Conservation (phyloP, 495 filamentous ascomycete genomes). For the Talaromyces wortmannii region DNA sequence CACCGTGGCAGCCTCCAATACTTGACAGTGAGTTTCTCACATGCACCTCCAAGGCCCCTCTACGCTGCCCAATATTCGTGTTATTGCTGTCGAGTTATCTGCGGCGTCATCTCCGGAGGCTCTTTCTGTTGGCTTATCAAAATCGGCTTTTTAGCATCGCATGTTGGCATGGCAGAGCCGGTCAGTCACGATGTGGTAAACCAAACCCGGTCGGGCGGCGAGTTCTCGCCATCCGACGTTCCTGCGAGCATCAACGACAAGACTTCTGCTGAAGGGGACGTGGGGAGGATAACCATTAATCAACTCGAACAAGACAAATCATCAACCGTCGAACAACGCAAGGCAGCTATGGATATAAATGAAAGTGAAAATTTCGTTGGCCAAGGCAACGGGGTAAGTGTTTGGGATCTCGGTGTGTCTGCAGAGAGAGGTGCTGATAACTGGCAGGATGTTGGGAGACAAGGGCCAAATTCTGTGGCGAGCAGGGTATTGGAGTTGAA, state of each 20-base stretch:
- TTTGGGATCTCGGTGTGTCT: neutral
- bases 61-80: neutral
- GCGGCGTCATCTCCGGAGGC: neutral
- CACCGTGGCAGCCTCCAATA: constrained; percentile 6
- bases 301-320: constrained; percentile 20
- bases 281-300: constrained; percentile 39
- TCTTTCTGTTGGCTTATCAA: neutral
- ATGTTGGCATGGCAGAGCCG: constrained; percentile 80
- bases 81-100: neutral
- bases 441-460: constrained; percentile 26
- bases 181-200: constrained; percentile 72
- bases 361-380: constrained; percentile 23
- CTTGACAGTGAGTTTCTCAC: constrained; percentile 1
- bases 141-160: constrained; percentile 20
- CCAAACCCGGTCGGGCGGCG: constrained; percentile 69
- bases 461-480: constrained; percentile 27
- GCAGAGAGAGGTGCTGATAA: neutral
- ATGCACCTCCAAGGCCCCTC: neutral
- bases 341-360: constrained; percentile 18
- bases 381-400: constrained; percentile 25
- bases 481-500: constrained; percentile 38
- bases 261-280: constrained; percentile 49
- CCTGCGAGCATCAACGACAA: constrained; percentile 56
- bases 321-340: constrained; percentile 20
- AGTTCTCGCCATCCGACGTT: constrained; percentile 64